phyloP scores from a whole-genome alignment of 192 early-diverging fungal species.

The Mortierella alpina region DNA sequence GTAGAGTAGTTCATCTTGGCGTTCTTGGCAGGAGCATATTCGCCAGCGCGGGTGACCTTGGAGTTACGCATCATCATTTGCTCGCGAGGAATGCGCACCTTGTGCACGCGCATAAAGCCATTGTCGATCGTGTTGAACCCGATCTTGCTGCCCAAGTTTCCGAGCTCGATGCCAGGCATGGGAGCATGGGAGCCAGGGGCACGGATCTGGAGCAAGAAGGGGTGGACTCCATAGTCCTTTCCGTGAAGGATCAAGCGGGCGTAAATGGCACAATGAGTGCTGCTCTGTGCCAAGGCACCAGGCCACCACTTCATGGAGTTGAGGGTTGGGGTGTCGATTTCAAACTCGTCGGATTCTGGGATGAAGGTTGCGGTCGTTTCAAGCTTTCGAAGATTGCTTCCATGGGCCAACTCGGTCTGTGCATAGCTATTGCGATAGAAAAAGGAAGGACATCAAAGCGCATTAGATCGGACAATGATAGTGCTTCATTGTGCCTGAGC shows the following conservation, averaged over 20 bases:
- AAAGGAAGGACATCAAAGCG: background rate
- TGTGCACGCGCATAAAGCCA: slow-evolving; percentile 85
- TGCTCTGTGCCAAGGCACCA: slow-evolving; percentile 83
- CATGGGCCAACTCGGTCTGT: slow-evolving; percentile 72
- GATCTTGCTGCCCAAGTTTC: slow-evolving; percentile 74
- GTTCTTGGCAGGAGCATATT: slow-evolving; percentile 76
- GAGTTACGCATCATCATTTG: slow-evolving; percentile 92
- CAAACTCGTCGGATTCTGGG: slow-evolving; percentile 80
- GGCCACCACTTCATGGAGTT: slow-evolving; percentile 93
- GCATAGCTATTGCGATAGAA: slow-evolving; percentile 52
- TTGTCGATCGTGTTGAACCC: slow-evolving; percentile 66
- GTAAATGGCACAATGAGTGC: slow-evolving; percentile 80
- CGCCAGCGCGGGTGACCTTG: slow-evolving; percentile 75
- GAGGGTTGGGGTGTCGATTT: slow-evolving; percentile 77
- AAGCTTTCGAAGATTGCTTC: slow-evolving; percentile 84
- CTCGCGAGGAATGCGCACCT: slow-evolving; percentile 84
- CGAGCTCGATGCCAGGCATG: slow-evolving; percentile 50
- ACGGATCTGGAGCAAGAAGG: slow-evolving; percentile 66
- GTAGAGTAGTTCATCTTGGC: slow-evolving; percentile 82
- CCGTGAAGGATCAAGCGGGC: slow-evolving; percentile 81
- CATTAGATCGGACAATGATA: background rate
- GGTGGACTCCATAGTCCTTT: slow-evolving; percentile 68
- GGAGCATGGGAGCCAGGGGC: slow-evolving; percentile 37
- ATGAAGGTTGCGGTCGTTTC: slow-evolving; percentile 91
- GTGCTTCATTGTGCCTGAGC: background rate